Evolutionary conservation across 2,329 filamentous ascomycete genomes (phyloP).

Genomic region (Davidsoniella virescens): DNA sequence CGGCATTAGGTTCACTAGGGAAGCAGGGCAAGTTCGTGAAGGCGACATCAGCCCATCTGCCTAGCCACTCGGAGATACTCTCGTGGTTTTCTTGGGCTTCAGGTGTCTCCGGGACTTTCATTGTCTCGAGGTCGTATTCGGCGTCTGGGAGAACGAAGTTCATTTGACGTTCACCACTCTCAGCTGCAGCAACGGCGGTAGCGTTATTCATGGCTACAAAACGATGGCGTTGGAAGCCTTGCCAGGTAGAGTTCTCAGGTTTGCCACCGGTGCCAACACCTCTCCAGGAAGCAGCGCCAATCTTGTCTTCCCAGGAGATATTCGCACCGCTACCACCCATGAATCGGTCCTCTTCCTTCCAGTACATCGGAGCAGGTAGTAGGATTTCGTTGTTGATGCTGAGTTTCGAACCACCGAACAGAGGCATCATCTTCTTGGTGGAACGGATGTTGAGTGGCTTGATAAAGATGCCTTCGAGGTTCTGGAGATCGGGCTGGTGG

Average conservation of each 20-base stretch:
- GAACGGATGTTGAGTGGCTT: slow-evolving; percentile 39
- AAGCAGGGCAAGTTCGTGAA: slow-evolving; percentile 40
- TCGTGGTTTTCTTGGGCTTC: slow-evolving; percentile 17
- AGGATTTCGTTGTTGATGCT: slow-evolving; percentile 55
- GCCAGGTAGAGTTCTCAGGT: slow-evolving; percentile 48
- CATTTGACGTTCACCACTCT: slow-evolving; percentile 27
- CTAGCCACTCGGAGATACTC: slow-evolving; percentile 33
- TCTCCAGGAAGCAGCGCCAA: slow-evolving; percentile 41
- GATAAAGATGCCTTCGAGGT: slow-evolving; percentile 49
- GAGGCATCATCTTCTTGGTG: slow-evolving; percentile 42
- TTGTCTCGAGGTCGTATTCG: slow-evolving; percentile 30
- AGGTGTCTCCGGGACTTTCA: background rate
- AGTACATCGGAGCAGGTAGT: slow-evolving; percentile 54
- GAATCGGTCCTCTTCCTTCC: slow-evolving; percentile 45
- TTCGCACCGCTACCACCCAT: slow-evolving; percentile 38
- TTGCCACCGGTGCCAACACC: slow-evolving; percentile 50
- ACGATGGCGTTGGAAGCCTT: slow-evolving; percentile 57
- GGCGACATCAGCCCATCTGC: slow-evolving; percentile 31
- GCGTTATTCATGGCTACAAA: slow-evolving; percentile 59
- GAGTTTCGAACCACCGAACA: slow-evolving; percentile 55
- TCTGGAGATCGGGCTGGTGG: slow-evolving; percentile 47
- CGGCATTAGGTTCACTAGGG: slow-evolving; percentile 24
- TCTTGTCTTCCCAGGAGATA: slow-evolving; percentile 40
- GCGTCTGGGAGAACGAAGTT: slow-evolving; percentile 38
- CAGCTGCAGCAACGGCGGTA: slow-evolving; percentile 36